Conservation (phyloP, 75 land plant genomes). For the Isoetes taiwanensis region DNA sequence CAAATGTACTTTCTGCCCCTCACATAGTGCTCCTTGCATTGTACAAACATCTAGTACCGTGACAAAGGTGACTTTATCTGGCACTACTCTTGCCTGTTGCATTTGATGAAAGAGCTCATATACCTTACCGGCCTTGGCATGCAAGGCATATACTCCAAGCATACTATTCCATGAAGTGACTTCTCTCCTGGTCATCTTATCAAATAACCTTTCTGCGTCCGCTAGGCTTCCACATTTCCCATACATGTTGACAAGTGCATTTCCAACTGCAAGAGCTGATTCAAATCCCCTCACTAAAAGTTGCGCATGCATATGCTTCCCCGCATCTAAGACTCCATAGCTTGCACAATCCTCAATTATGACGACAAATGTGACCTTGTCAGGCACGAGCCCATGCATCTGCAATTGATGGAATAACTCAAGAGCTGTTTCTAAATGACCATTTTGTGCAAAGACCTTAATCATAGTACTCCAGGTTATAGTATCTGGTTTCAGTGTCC, state of each 20-base stretch:
- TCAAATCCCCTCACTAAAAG: not conserved
- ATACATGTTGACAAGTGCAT: not conserved
- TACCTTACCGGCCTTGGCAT: not conserved
- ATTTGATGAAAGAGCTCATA: not conserved
- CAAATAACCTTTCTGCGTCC: not conserved
- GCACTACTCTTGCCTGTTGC: not conserved
- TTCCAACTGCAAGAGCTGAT: not conserved
- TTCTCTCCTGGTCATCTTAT: not conserved
- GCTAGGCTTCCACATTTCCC: not conserved
- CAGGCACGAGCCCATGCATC: not conserved
- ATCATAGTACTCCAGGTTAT: not conserved
- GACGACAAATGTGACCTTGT: not conserved
- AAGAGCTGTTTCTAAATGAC: not conserved
- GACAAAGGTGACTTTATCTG: not conserved
- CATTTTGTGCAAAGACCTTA: not conserved
- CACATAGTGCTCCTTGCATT: too few species aligned
- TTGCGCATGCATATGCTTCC: not conserved
- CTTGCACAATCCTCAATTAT: not conserved
- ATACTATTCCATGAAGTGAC: not conserved
- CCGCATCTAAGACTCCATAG: not conserved
- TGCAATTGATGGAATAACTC: not conserved
- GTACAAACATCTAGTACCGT: not conserved
- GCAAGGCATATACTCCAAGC: not conserved
- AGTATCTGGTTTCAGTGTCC: not conserved
- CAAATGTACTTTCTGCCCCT: too few species aligned